Evolutionary conservation across 192 early-diverging fungal species (phyloP).

Genomic region (Geranomyces michiganensis): DNA sequence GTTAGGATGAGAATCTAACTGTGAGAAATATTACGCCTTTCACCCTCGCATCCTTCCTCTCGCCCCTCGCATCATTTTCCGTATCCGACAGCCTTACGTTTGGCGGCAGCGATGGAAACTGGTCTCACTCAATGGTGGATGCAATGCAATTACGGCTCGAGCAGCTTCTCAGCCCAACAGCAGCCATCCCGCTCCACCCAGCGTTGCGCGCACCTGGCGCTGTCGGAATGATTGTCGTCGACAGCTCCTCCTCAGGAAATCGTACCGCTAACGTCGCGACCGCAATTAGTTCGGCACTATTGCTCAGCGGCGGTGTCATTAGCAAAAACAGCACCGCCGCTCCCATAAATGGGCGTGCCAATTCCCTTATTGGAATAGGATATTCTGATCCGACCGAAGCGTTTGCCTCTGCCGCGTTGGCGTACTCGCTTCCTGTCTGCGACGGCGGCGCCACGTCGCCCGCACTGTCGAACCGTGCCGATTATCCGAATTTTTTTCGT

Average conservation of each 20-base stretch:
- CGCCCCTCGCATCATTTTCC: too few species aligned
- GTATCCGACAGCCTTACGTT: not conserved
- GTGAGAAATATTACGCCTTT: too few species aligned
- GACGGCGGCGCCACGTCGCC: conserved; percentile 36
- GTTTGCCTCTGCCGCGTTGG: conserved; percentile 1
- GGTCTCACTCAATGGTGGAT: not conserved
- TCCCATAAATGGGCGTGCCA: not conserved
- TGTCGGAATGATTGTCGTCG: not conserved
- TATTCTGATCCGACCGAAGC: conserved; percentile 28
- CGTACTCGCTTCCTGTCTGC: conserved; percentile 33
- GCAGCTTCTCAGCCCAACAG: not conserved
- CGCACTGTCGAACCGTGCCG: conserved; percentile 24
- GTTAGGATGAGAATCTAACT: too few species aligned
- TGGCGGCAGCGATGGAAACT: not conserved
- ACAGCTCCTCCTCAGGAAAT: conserved; percentile 2
- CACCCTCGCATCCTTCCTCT: too few species aligned
- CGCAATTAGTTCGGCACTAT: not conserved
- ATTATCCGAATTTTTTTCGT: conserved; percentile 46
- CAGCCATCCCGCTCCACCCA: not conserved
- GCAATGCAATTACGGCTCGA: not conserved
- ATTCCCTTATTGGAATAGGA: conserved; percentile 26
- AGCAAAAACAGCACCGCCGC: too few species aligned
- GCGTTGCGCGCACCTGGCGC: not conserved
- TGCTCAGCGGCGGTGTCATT: not conserved
- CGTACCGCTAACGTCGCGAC: not conserved